Conservation (phyloP, 345 rosid genomes). For the Pistacia vera region DNA sequence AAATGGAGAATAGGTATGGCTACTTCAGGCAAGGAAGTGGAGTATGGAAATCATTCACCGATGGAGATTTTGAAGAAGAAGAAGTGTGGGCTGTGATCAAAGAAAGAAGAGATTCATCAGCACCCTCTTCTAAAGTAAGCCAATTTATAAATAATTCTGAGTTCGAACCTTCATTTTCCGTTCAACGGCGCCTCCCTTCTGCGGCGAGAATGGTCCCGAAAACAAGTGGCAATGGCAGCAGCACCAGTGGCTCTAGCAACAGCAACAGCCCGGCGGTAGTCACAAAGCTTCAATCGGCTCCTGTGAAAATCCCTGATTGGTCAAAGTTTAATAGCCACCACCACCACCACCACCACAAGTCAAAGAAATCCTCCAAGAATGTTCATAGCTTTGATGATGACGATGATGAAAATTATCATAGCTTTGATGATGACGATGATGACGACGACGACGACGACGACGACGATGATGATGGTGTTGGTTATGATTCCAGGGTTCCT, state of each 20-base stretch:
- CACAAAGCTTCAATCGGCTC: constrained; percentile 64
- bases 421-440: constrained; percentile 14
- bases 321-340: constrained; percentile 37
- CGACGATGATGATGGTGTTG: constrained; percentile 32
- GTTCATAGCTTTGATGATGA: constrained; percentile 17
- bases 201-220: constrained; percentile 62
- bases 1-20: constrained; percentile 41
- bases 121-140: neutral
- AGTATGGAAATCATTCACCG: constrained; percentile 41
- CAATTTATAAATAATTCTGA: constrained; percentile 19
- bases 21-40: constrained; percentile 31
- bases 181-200: constrained; percentile 35
- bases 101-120: constrained; percentile 32
- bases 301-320: constrained; percentile 76
- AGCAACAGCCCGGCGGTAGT: constrained; percentile 20
- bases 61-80: constrained; percentile 52
- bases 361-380: constrained; percentile 33
- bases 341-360: constrained; percentile 7
- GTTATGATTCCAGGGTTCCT: constrained; percentile 41
- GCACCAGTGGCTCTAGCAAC: constrained; percentile 10
- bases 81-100: constrained; percentile 50
- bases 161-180: constrained; percentile 28
- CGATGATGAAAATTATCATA: constrained; percentile 15
- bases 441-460: constrained; percentile 19
- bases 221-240: constrained; percentile 12